Conservation (phyloP, 495 filamentous ascomycete genomes). For the Collariella sp. region DNA sequence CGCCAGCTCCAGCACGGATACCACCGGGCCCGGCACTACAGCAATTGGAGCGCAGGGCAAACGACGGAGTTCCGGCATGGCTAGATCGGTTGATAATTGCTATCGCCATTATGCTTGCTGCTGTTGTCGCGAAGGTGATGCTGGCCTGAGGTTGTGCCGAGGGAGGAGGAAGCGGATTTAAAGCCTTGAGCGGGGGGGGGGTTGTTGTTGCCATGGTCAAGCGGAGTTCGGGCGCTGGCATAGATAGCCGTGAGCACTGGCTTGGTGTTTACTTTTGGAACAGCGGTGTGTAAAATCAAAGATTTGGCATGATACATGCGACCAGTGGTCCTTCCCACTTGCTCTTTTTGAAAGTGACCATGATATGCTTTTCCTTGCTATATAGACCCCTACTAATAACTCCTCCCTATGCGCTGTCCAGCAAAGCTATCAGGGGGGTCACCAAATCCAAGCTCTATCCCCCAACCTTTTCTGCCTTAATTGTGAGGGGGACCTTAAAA, state of each 20-base stretch:
- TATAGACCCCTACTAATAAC: neutral
- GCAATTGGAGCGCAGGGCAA: conserved; percentile 11
- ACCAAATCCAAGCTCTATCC: neutral
- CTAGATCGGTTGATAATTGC: conserved; percentile 52
- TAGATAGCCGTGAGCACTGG: too few species aligned
- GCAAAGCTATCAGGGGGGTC: neutral
- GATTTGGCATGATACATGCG: neutral
- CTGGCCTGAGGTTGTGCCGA: conserved; percentile 10
- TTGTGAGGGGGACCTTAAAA: neutral
- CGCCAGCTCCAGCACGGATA: conserved; percentile 10
- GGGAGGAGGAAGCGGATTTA: too few species aligned
- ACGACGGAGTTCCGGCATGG: conserved; percentile 43
- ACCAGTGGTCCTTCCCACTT: too few species aligned
- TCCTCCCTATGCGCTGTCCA: neutral
- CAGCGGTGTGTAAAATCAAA: neutral
- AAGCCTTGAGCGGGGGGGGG: too few species aligned
- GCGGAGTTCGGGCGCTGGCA: neutral
- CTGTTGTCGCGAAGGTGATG: conserved; percentile 43
- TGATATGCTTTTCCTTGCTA: neutral
- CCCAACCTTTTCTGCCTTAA: neutral
- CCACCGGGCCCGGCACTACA: conserved; percentile 25
- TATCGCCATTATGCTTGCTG: conserved; percentile 42
- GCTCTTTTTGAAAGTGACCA: too few species aligned
- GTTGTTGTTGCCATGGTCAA: neutral
- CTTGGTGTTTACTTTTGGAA: too few species aligned